Evolutionary conservation across 148 eudicot species (phyloP).

Genomic region (Vaccinium corymbosum): DNA sequence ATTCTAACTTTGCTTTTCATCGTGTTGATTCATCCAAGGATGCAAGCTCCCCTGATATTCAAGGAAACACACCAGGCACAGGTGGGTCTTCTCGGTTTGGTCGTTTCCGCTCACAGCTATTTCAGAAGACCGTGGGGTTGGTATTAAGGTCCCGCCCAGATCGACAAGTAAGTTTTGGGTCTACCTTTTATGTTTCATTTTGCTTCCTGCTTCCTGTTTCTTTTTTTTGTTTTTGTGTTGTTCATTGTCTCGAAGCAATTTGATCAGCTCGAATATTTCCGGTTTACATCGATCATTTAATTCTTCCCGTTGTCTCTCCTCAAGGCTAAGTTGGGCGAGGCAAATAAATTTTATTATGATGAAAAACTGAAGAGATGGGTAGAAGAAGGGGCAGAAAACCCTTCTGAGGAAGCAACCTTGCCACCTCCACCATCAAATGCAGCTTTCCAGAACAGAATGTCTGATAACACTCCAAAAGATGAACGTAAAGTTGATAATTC

Average conservation of each 20-base stretch:
- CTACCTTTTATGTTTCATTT: not conserved
- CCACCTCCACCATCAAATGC: constrained; percentile 71
- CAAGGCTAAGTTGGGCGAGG: constrained; percentile 75
- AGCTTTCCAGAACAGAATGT: constrained; percentile 47
- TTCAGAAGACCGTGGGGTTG: constrained; percentile 65
- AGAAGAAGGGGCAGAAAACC: constrained; percentile 70
- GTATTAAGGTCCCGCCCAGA: constrained; percentile 52
- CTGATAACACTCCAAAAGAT: constrained; percentile 41
- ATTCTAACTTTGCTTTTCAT: constrained; percentile 4
- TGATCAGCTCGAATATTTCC: not conserved
- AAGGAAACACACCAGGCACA: constrained; percentile 41
- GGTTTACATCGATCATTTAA: not conserved
- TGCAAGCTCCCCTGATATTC: constrained; percentile 33
- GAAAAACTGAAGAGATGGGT: constrained; percentile 69
- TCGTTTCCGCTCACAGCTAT: constrained; percentile 66
- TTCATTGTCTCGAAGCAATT: not conserved
- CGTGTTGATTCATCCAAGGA: constrained; percentile 48
- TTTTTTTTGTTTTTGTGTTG: not conserved
- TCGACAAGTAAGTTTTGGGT: constrained; percentile 44
- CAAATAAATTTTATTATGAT: constrained; percentile 67
- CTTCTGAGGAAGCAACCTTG: constrained; percentile 60
- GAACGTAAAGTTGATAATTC: constrained; percentile 35
- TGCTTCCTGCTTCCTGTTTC: not conserved
- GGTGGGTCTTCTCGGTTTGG: constrained; percentile 54
- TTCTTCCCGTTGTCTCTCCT: constrained; percentile 10